These are phyloP conservation scores for Magnaporthiopsis incrustans DNA, from an alignment of 2,329 filamentous ascomycete species.

Conservation along the genomic window DNA sequence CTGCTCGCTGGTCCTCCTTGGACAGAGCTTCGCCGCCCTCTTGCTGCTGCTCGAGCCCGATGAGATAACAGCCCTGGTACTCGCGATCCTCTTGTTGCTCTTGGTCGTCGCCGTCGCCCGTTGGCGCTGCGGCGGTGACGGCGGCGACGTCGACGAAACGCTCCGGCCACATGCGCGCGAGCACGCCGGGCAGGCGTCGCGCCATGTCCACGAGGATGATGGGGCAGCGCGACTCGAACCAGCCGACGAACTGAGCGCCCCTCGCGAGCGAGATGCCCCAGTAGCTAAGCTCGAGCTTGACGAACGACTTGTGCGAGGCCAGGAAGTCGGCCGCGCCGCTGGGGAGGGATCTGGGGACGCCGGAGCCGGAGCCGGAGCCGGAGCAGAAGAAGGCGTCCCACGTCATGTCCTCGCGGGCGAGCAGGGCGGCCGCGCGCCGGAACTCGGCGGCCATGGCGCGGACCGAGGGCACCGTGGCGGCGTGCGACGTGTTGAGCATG, in stretches of 20 bases:
- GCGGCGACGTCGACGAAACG: conserved; percentile 38
- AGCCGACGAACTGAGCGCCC: conserved; percentile 49
- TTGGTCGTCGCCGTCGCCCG: not conserved
- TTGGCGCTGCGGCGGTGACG: conserved; percentile 13
- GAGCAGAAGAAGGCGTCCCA: conserved; percentile 35
- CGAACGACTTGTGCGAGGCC: conserved; percentile 41
- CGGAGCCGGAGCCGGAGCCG: too few relatives aligned
- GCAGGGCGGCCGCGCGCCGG: conserved; percentile 30
- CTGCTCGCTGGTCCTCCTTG: conserved; percentile 33
- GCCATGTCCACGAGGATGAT: conserved; percentile 51
- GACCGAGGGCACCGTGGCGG: conserved; percentile 45
- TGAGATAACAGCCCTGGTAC: conserved; percentile 53
- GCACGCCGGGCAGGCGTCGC: conserved; percentile 39
- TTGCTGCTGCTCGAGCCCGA: conserved; percentile 38
- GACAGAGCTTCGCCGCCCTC: conserved; percentile 18
- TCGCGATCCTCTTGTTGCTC: conserved; percentile 24
- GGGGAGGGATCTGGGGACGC: not conserved
- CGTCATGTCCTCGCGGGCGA: conserved; percentile 26
- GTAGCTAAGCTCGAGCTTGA: conserved; percentile 55
- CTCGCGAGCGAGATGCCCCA: conserved; percentile 52
- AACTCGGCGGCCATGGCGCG: conserved; percentile 44
- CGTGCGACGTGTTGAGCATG: conserved; percentile 49
- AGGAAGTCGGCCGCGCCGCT: conserved; percentile 40
- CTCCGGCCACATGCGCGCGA: conserved; percentile 54
- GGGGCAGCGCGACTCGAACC: conserved; percentile 55